Conservation (phyloP, 163 green algal species). For the Chlamydomonas reinhardtii region DNA sequence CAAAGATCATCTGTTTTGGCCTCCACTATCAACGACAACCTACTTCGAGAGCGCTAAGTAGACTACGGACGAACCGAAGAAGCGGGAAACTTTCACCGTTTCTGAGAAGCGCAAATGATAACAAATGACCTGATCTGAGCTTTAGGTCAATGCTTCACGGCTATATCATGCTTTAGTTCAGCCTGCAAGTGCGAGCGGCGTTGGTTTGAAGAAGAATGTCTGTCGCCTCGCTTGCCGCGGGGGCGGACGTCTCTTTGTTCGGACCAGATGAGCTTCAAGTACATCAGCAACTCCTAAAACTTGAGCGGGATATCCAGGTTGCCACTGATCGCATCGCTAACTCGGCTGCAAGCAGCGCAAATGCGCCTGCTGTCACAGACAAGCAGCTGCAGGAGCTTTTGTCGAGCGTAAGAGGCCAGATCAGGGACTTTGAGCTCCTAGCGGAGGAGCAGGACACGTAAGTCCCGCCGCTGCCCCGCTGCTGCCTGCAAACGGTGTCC, state of each 20-base stretch:
- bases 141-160: no score
- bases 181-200: no score
- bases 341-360: background rate
- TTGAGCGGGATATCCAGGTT: conserved; percentile 30
- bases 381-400: conserved; percentile 38
- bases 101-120: no score
- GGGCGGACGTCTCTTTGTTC: background rate
- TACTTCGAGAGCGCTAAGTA: no score
- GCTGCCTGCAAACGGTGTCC: no score
- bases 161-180: no score
- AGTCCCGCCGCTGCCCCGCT: background rate
- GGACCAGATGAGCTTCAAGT: conserved; percentile 16
- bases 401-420: conserved; percentile 6
- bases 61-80: no score
- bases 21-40: no score
- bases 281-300: conserved; percentile 4
- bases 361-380: conserved; percentile 5
- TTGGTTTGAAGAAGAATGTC: background rate
- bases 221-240: background rate
- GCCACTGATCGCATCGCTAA: conserved; percentile 12
- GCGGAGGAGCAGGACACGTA: conserved; percentile 50
- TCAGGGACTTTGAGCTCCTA: conserved; percentile 26
- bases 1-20: no score
- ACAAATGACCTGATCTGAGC: no score
- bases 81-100: no score